phyloP scores from a whole-genome alignment of 176 grass and related monocot species.

The bread wheat (Triticum aestivum) region DNA sequence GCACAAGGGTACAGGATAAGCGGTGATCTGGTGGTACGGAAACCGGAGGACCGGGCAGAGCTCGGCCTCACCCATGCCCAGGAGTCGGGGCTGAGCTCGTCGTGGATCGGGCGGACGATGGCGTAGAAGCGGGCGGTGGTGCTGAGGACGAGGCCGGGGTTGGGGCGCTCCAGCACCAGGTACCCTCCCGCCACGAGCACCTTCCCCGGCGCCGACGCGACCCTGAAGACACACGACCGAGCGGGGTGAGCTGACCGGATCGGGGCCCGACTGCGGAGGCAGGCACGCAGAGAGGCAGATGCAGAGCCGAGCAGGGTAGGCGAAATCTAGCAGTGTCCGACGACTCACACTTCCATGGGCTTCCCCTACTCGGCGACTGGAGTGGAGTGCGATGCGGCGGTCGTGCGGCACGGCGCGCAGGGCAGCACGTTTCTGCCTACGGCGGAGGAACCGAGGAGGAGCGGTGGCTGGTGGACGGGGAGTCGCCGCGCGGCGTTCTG shows the following conservation, averaged over 20 bases:
- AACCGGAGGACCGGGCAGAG: not conserved
- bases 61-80: slow-evolving; percentile 69
- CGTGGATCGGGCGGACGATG: slow-evolving; percentile 62
- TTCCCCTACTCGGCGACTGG: not conserved
- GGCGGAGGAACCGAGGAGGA: slow-evolving; percentile 40
- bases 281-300: not conserved
- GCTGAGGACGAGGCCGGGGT: slow-evolving; percentile 84
- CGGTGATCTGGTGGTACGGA: not conserved
- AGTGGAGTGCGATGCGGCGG: not conserved
- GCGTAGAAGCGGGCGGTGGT: slow-evolving; percentile 88
- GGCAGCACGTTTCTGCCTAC: not conserved
- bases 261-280: not conserved
- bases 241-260: slow-evolving; percentile 22
- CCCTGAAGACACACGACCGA: slow-evolving; percentile 35
- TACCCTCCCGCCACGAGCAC: slow-evolving; percentile 86
- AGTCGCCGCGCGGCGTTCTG: not conserved
- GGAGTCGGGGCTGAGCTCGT: slow-evolving; percentile 54
- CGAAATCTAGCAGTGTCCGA: not conserved
- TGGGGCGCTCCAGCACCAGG: slow-evolving; percentile 86
- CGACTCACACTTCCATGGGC: slow-evolving; percentile 42
- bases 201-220: slow-evolving; percentile 90
- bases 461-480: not conserved
- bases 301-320: not conserved
- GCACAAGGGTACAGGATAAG: slow-evolving; percentile 4
- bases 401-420: not conserved